Percentiles rank a stretch among this genome's conserved stretches.
Evolutionary conservation across 176 grass and related monocot species (phyloP).

Genomic region (Poa pratensis): DNA sequence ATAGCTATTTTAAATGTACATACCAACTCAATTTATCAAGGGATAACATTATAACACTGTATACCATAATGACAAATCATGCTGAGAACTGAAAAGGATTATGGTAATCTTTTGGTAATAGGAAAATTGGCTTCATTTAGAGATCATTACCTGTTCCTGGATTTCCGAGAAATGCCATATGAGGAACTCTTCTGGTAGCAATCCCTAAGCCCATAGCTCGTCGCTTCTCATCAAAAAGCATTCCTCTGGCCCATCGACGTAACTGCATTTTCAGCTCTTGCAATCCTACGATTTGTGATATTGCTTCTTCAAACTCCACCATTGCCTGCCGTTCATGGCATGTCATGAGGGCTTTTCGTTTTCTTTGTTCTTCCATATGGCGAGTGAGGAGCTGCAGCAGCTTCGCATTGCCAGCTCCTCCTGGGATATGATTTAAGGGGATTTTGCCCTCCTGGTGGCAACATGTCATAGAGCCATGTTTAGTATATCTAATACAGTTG

Average conservation of each 20-base stretch:
- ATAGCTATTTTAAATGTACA: slow-evolving; percentile 24
- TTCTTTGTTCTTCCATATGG: slow-evolving; percentile 87
- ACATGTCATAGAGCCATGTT: slow-evolving; percentile 38
- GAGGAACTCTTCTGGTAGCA: slow-evolving; percentile 72
- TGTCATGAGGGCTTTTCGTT: slow-evolving; percentile 66
- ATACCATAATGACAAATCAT: slow-evolving; percentile 13
- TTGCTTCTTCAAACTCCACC: slow-evolving; percentile 83
- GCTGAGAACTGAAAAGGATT: slow-evolving; percentile 17
- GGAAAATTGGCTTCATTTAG: slow-evolving; percentile 17
- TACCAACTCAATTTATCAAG: not conserved
- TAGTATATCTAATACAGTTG: slow-evolving; percentile 25
- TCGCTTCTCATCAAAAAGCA: slow-evolving; percentile 99
- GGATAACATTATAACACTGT: slow-evolving; percentile 9
- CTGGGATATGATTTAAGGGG: slow-evolving; percentile 74
- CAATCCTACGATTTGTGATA: slow-evolving; percentile 86
- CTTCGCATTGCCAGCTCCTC: slow-evolving; percentile 54
- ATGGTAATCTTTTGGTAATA: not conserved
- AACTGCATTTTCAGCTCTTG: slow-evolving; percentile 93
- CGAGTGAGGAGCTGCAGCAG: slow-evolving; percentile 61
- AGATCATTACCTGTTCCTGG: slow-evolving; percentile 82
- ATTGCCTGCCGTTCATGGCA: slow-evolving; percentile 73
- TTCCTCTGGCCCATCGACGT: slow-evolving; percentile 82
- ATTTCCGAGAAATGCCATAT: slow-evolving; percentile 99
- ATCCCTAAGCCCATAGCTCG: slow-evolving; percentile 88
- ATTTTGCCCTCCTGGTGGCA: slow-evolving; percentile 78